These are phyloP conservation scores for Phytophthora constricta DNA, from an alignment of 352 stramenopile species.

Conservation along the genomic window DNA sequence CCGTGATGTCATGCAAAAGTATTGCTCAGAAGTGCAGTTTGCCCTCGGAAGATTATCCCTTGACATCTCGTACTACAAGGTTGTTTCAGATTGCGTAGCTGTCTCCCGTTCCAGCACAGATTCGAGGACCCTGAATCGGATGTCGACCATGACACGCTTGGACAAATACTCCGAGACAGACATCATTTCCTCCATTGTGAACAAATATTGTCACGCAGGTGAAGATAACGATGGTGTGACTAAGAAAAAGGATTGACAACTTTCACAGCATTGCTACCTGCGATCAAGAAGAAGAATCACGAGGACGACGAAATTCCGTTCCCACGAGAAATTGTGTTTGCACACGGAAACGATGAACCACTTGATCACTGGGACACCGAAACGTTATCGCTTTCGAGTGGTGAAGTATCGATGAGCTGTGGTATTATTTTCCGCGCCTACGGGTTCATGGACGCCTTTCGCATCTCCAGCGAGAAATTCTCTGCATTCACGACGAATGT, in stretches of 20 bases:
- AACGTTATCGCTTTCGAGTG: constrained; percentile 43
- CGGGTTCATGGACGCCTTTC: constrained; percentile 62
- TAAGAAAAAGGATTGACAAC: constrained; percentile 25
- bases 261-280: constrained; percentile 30
- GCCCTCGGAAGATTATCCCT: constrained; percentile 68
- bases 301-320: constrained; percentile 67
- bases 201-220: constrained; percentile 53
- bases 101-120: constrained; percentile 20
- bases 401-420: constrained; percentile 51
- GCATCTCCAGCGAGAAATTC: constrained; percentile 63
- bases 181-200: constrained; percentile 69
- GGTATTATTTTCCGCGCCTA: constrained; percentile 57
- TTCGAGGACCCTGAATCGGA: constrained; percentile 17
- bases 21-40: constrained; percentile 71
- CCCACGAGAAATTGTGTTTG: constrained; percentile 58
- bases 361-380: constrained; percentile 66
- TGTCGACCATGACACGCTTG: constrained; percentile 24
- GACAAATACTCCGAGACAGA: constrained; percentile 57
- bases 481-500: constrained; percentile 60
- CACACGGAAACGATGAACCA: constrained; percentile 45
- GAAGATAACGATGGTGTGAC: constrained; percentile 8
- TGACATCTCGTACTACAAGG: constrained; percentile 85
- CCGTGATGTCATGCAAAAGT: constrained; percentile 64
- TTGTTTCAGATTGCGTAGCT: constrained; percentile 54
- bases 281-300: constrained; percentile 51